Conservation (phyloP, 2,329 filamentous ascomycete species). For the Apiospora kogelbergensis region DNA sequence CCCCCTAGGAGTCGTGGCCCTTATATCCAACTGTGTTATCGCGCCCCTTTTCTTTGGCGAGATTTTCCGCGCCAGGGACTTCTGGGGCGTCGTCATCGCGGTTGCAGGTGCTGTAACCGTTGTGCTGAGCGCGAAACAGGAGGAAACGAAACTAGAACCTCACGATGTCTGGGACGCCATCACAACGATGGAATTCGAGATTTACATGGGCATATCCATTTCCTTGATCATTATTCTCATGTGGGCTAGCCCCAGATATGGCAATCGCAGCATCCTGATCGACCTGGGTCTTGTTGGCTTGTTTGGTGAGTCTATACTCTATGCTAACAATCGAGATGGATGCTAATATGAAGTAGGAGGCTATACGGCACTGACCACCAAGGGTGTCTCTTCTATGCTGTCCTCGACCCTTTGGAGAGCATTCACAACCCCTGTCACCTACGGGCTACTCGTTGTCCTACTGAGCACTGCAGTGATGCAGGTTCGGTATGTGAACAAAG, state of each 20-base stretch:
- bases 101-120: constrained; percentile 88
- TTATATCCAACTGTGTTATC: constrained; percentile 96
- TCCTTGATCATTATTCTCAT: constrained; percentile 74
- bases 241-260: constrained; percentile 80
- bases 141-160: constrained; percentile 88
- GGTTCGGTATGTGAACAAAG: constrained; percentile 90
- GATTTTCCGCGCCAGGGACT: constrained; percentile 79
- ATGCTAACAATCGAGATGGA: constrained; percentile 8
- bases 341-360: constrained; percentile 57
- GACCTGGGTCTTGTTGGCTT: constrained; percentile 91
- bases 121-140: constrained; percentile 84
- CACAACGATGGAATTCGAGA: constrained; percentile 83
- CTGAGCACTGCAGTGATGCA: constrained; percentile 89
- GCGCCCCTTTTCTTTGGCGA: constrained; percentile 94
- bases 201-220: constrained; percentile 79
- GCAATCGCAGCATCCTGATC: constrained; percentile 83
- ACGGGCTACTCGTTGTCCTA: constrained; percentile 77
- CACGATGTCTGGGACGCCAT: constrained; percentile 90
- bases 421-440: constrained; percentile 89
- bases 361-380: constrained; percentile 95
- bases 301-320: constrained; percentile 66
- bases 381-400: constrained; percentile 92
- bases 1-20: constrained; percentile 90
- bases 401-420: constrained; percentile 87
- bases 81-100: constrained; percentile 84